Conservation (phyloP, 768 basidiomycete genomes). For the Antrodiella citrinella region DNA sequence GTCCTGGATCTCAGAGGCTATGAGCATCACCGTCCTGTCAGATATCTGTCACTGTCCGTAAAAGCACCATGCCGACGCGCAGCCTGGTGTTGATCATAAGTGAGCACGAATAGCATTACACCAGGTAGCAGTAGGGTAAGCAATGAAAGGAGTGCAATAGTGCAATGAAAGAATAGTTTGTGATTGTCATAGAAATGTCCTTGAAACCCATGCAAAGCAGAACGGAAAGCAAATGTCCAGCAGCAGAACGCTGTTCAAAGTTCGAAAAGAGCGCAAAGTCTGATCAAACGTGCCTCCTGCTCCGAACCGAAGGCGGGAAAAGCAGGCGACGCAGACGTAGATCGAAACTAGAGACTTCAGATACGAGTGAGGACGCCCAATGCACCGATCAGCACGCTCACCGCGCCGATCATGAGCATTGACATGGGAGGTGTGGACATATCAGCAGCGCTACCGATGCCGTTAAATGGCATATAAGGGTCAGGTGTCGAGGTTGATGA, state of each 20-base stretch:
- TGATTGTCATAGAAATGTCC: not conserved
- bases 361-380: constrained; percentile 12
- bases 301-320: not conserved
- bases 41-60: too few relatives aligned
- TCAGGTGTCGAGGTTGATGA: constrained; percentile 20
- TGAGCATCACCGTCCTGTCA: too few relatives aligned
- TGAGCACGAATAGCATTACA: too few relatives aligned
- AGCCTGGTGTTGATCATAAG: too few relatives aligned
- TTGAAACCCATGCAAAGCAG: too few relatives aligned
- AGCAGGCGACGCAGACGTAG: not conserved
- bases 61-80: too few relatives aligned
- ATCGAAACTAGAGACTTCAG: constrained; percentile 3
- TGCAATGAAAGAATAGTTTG: not conserved
- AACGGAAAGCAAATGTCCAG: not conserved
- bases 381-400: constrained; percentile 31
- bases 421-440: constrained; percentile 24
- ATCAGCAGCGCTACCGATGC: constrained; percentile 7
- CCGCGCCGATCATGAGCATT: constrained; percentile 27
- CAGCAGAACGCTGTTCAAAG: not conserved
- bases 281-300: not conserved
- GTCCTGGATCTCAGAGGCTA: too few relatives aligned
- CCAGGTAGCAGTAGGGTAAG: too few relatives aligned
- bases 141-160: too few relatives aligned
- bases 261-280: not conserved
- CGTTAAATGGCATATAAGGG: constrained; percentile 45